Percentiles rank a stretch among this genome's conserved stretches.
These are phyloP conservation scores for Panaeolus cyanescens DNA, from an alignment of 768 basidiomycete species.

Conservation along the genomic window DNA sequence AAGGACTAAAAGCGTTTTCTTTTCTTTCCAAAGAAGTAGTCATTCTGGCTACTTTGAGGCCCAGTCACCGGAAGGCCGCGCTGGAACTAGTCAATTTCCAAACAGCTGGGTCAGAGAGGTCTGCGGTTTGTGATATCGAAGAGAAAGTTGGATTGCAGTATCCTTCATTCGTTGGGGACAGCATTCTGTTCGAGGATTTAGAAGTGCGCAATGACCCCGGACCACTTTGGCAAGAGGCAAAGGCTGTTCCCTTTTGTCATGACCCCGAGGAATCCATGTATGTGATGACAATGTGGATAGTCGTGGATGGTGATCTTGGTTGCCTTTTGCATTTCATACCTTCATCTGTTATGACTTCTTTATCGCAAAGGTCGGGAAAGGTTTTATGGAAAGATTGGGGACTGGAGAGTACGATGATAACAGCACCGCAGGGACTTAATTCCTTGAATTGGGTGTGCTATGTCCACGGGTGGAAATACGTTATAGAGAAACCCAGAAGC, in stretches of 20 bases:
- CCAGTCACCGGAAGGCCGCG: conserved; percentile 26
- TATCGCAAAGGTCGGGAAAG: conserved; percentile 11
- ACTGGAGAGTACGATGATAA: conserved; percentile 44
- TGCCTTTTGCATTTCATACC: conserved; percentile 46
- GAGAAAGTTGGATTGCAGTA: conserved; percentile 41
- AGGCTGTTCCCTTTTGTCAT: conserved; percentile 47
- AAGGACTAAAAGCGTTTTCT: conserved; percentile 38
- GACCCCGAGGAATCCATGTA: conserved; percentile 44
- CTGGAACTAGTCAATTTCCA: conserved; percentile 41
- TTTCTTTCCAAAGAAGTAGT: conserved; percentile 44
- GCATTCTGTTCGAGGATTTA: conserved; percentile 30
- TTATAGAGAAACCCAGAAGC: conserved; percentile 19
- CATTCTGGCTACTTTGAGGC: conserved; percentile 29
- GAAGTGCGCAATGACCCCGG: conserved; percentile 57
- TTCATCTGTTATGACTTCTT: conserved; percentile 36
- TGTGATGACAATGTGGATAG: conserved; percentile 46
- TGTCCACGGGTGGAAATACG: conserved; percentile 50
- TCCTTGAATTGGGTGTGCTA: conserved; percentile 61
- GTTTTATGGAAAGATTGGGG: conserved; percentile 57
- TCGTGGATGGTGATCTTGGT: conserved; percentile 23
- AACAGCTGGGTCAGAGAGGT: conserved; percentile 26
- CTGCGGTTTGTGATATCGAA: conserved; percentile 28
- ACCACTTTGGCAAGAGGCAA: conserved; percentile 38
- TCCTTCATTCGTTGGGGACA: conserved; percentile 32
- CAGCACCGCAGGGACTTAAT: conserved; percentile 29